phyloP scores from a whole-genome alignment of 495 filamentous ascomycete species.

The Tirmania nivea region DNA sequence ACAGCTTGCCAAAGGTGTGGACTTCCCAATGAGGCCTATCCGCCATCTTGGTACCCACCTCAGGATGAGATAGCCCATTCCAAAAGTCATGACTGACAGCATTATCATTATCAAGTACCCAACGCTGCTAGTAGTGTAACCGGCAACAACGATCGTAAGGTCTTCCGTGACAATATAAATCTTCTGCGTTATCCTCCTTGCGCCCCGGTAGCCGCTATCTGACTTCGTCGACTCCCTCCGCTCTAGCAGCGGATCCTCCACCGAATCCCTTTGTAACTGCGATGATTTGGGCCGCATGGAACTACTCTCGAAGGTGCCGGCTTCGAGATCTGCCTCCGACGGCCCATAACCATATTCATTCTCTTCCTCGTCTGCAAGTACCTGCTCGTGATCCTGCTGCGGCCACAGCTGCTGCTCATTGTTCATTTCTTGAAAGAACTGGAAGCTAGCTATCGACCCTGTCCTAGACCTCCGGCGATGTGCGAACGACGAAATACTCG shows the following conservation, averaged over 20 bases:
- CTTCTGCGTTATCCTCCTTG: constrained; percentile 54
- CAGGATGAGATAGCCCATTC: constrained; percentile 60
- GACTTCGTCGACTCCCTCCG: constrained; percentile 33
- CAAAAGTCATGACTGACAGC: constrained; percentile 48
- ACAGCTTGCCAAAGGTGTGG: constrained; percentile 45
- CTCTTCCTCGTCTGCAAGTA: constrained; percentile 32
- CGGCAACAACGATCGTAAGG: constrained; percentile 74
- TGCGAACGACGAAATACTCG: constrained; percentile 67
- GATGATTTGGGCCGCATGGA: constrained; percentile 34
- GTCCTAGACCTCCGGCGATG: constrained; percentile 50
- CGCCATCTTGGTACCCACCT: constrained; percentile 81
- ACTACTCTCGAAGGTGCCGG: constrained; percentile 19
- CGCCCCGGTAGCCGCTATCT: constrained; percentile 30
- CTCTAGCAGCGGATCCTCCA: constrained; percentile 52
- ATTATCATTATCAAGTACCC: constrained; percentile 46
- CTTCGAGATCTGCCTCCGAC: constrained; percentile 24
- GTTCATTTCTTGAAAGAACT: constrained; percentile 49
- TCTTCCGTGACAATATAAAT: constrained; percentile 85
- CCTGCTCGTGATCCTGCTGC: constrained; percentile 30
- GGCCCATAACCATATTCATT: constrained; percentile 24
- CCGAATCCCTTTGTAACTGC: constrained; percentile 32
- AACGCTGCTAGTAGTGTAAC: constrained; percentile 51
- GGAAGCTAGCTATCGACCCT: constrained; percentile 71
- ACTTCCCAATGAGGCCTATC: constrained; percentile 48
- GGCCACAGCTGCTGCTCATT: constrained; percentile 32